phyloP scores from a whole-genome alignment of 75 land plant genomes.

The Pinus tabuliformis region DNA sequence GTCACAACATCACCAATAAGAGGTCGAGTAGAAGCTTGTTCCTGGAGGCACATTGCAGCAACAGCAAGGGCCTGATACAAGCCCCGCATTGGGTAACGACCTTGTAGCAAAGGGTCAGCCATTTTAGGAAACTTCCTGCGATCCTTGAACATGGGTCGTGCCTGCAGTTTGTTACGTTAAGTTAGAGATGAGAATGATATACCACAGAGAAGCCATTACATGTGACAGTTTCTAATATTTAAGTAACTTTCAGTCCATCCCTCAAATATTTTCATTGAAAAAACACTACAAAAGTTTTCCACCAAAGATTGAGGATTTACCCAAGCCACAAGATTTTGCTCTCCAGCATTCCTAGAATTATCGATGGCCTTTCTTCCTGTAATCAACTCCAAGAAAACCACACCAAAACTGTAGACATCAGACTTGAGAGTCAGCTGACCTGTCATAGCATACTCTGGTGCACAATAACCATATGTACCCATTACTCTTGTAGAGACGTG shows the following conservation, averaged over 20 bases:
- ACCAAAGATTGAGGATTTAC: conserved; percentile 10
- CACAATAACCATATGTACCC: conserved; percentile 92
- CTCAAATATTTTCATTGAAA: not conserved
- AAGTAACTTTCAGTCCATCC: not conserved
- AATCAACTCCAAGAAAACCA: conserved; percentile 44
- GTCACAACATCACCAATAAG: conserved; percentile 89
- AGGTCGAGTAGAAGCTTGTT: conserved; percentile 82
- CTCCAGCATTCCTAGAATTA: conserved; percentile 42
- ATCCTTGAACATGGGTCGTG: conserved; percentile 83
- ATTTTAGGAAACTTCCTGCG: conserved; percentile 61
- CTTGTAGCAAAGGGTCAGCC: conserved; percentile 80
- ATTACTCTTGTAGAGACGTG: conserved; percentile 84
- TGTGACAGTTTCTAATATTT: not conserved
- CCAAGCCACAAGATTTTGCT: conserved; percentile 66
- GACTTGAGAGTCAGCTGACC: conserved; percentile 66
- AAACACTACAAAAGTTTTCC: not conserved
- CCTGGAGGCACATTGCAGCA: conserved; percentile 93
- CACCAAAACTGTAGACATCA: conserved; percentile 49
- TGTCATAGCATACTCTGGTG: conserved; percentile 89
- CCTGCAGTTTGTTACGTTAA: conserved; percentile 40
- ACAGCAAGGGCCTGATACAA: conserved; percentile 88
- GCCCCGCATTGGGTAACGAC: conserved; percentile 76
- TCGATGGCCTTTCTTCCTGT: conserved; percentile 63
- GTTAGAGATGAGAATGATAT: not conserved
- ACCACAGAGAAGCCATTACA: not conserved